A percentile compares a stretch with the other conserved stretches of the same genome.
Evolutionary conservation across 2,329 filamentous ascomycete genomes (phyloP).

Genomic region (Sordariomycetes sp.): DNA sequence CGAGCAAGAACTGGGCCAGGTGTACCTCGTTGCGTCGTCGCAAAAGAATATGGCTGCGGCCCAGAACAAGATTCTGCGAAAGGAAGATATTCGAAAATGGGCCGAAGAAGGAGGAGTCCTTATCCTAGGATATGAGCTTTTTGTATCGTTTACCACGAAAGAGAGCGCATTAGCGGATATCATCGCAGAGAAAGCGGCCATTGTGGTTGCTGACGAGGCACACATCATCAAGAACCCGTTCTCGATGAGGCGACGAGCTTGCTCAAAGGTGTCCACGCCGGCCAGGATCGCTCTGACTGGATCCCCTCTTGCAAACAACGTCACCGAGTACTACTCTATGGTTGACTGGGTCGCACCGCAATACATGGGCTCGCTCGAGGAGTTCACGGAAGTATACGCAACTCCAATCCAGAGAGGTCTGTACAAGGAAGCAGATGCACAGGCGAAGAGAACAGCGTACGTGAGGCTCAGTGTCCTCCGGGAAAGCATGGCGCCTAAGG

Average conservation of each 20-base stretch:
- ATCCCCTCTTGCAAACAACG: conserved; percentile 73
- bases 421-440: conserved; percentile 44
- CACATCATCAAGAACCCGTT: conserved; percentile 60
- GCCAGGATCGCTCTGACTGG: conserved; percentile 76
- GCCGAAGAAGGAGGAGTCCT: conserved; percentile 53
- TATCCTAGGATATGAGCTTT: conserved; percentile 62
- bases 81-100: conserved; percentile 34
- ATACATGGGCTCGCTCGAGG: conserved; percentile 54
- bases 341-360: conserved; percentile 75
- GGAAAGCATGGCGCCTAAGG: conserved; percentile 60
- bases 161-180: conserved; percentile 20
- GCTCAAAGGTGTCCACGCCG: conserved; percentile 47
- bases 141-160: conserved; percentile 23
- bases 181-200: conserved; percentile 47
- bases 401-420: conserved; percentile 63
- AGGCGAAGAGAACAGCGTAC: conserved; percentile 44
- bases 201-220: conserved; percentile 78
- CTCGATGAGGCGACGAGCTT: conserved; percentile 36
- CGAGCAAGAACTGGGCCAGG: conserved; percentile 33
- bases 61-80: not conserved
- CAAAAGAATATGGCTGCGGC: not conserved
- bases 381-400: conserved; percentile 61
- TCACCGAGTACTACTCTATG: conserved; percentile 76
- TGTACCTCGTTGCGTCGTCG: conserved; percentile 21
- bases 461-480: conserved; percentile 61